These are phyloP conservation scores for Aspergillus haitiensis DNA, from an alignment of 495 filamentous ascomycete species.

Conservation along the genomic window DNA sequence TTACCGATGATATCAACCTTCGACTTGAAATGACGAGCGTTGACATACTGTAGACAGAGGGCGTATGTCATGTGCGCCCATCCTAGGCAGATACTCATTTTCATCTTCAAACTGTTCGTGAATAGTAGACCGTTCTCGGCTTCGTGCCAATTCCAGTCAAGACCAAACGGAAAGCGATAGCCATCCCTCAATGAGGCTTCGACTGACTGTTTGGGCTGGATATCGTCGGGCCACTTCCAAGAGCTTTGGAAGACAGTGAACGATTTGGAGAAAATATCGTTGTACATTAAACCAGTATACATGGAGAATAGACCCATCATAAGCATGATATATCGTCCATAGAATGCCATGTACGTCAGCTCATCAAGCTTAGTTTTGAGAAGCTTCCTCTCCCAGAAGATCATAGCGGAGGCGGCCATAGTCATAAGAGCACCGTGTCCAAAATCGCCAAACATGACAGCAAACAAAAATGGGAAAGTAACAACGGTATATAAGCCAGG, in stretches of 20 bases:
- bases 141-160: constrained; percentile 97
- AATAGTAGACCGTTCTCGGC: constrained; percentile 93
- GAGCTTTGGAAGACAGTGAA: constrained; percentile 83
- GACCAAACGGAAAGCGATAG: constrained; percentile 90
- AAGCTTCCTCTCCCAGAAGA: constrained; percentile 88
- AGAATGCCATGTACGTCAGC: constrained; percentile 96
- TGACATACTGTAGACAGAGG: constrained; percentile 87
- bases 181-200: constrained; percentile 61
- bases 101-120: constrained; percentile 99
- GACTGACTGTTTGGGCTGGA: constrained; percentile 58
- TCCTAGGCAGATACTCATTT: constrained; percentile 92
- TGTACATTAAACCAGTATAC: constrained; percentile 96
- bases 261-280: constrained; percentile 93
- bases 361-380: constrained; percentile 86
- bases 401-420: constrained; percentile 79
- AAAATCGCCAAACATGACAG: constrained; percentile 98
- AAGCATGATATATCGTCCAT: constrained; percentile 95
- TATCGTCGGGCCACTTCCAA: constrained; percentile 80
- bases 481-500: constrained; percentile 91
- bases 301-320: constrained; percentile 98
- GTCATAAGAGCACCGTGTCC: constrained; percentile 90
- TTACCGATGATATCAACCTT: constrained; percentile 95
- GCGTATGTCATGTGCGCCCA: constrained; percentile 97
- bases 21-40: constrained; percentile 89
- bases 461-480: constrained; percentile 97